These are phyloP conservation scores for Stemphylium beticola DNA, from an alignment of 2,329 filamentous ascomycete species.

Conservation along the genomic window DNA sequence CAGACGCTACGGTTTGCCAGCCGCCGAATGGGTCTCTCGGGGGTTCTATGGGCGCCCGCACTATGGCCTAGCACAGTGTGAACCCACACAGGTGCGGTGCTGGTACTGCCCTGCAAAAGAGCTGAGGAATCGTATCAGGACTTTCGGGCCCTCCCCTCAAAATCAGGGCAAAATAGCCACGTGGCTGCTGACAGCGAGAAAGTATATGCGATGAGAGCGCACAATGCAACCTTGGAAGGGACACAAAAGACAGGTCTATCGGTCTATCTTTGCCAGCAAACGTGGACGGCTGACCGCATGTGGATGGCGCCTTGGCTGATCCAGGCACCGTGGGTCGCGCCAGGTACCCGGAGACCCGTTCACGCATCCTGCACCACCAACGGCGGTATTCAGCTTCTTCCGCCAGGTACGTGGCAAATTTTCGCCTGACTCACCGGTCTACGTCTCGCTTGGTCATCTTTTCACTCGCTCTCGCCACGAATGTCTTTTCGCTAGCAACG, in stretches of 20 bases:
- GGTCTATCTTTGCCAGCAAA: neutral
- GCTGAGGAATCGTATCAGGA: neutral
- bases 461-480: neutral
- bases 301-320: neutral
- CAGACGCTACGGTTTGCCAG: neutral
- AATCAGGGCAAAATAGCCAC: neutral
- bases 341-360: slow-evolving; percentile 5
- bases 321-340: neutral
- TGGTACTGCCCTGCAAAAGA: neutral
- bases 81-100: neutral
- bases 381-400: neutral
- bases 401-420: slow-evolving; percentile 4
- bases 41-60: neutral
- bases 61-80: no score
- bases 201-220: neutral
- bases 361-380: slow-evolving; percentile 4
- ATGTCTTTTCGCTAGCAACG: neutral
- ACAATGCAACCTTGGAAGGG: neutral
- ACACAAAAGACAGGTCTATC: neutral
- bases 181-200: neutral
- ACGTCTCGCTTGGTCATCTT: neutral
- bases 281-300: neutral
- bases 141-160: neutral
- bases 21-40: slow-evolving; percentile 2
- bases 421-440: neutral